Evolutionary conservation across 208 protist species (phyloP), one percentile per base, ranked within the genome.

Genomic region (Trichomonas vaginalis): DNA sequence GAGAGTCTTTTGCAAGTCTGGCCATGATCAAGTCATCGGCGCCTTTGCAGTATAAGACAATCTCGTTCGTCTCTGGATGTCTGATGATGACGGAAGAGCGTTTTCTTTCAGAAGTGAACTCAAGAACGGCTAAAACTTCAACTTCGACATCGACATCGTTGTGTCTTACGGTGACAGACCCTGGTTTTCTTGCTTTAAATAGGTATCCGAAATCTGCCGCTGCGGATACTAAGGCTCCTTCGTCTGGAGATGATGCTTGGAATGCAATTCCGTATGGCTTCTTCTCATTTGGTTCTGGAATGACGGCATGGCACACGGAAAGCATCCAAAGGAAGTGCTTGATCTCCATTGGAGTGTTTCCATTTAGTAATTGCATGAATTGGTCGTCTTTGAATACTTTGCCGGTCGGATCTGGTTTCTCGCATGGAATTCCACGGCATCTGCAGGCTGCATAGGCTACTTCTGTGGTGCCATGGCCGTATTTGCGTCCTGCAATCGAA

Each of bases 11-110:
- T 12, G 48, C 35, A 32, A 79, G 46, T 86, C 70, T 39, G 21
- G 40, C 21, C 8, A 95, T 62, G n/a, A 95, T 83, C 35, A 95
- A 56, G 10, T 96, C 96, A 92, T 96, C 90, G 15, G 96, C 39
- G 8, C 95, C 96, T 62, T 96, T 49, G 47, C 23, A 42, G 47
- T 32, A 56, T 17, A 62, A 2, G 23, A 79, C 40, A 70, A 88
- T 97, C 80, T 62, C 70, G 32, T 17, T 86, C 32, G 82, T 96
- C 40, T 95, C 96, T 45, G 48, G 46, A 4, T 48, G 83, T 61
- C 98, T 96, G 6, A 99, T 96, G 15, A 99, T 97, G 95, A 99
- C 99, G n/a, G 98, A 98, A 99, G 99, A 99, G 70, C 98, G 97
- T 97, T 99, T 99, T 12, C 97, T 97, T 96, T 99, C 98, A 23